Percentiles rank a stretch among this genome's conserved stretches.
phyloP scores from a whole-genome alignment of 805 yeast genomes.

The Saccharomycopsis amapae region DNA sequence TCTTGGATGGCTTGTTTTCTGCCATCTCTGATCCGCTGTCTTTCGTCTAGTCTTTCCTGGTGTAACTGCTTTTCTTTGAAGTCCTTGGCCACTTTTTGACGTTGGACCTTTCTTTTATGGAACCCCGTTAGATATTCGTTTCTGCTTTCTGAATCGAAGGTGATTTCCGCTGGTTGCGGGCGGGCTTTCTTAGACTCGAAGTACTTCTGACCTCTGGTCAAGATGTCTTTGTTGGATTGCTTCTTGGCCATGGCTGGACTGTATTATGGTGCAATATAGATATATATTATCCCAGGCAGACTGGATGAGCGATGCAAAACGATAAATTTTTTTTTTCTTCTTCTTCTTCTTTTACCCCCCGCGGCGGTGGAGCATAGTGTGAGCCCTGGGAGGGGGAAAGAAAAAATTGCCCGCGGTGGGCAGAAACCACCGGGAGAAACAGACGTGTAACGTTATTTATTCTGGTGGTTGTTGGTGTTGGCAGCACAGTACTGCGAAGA shows the following conservation, averaged over 20 bases:
- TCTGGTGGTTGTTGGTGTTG: too few species aligned
- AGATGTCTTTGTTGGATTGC: conserved; percentile 65
- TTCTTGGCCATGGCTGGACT: conserved; percentile 11
- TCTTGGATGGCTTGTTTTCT: conserved; percentile 57
- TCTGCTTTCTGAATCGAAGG: conserved; percentile 74
- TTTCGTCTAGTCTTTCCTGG: conserved; percentile 63
- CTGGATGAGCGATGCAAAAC: not conserved
- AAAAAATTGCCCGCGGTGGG: too few species aligned
- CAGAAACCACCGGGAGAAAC: too few species aligned
- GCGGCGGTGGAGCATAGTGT: too few species aligned
- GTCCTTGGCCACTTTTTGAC: conserved; percentile 81
- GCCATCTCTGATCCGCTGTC: conserved; percentile 62
- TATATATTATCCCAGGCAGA: not conserved
- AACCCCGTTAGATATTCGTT: conserved; percentile 86
- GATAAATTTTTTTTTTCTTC: not conserved
- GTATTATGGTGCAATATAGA: not conserved
- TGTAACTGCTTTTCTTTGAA: conserved; percentile 72
- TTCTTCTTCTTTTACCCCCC: too few species aligned
- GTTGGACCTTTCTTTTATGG: conserved; percentile 84
- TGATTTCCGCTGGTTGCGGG: conserved; percentile 73
- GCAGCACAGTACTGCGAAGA: too few species aligned
- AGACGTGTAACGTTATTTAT: too few species aligned
- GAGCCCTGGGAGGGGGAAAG: too few species aligned
- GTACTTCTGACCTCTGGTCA: conserved; percentile 81
- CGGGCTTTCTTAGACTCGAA: conserved; percentile 48